Percentiles rank a stretch among this genome's conserved stretches.
These are phyloP conservation scores for Cordyceps cateniannulata DNA, from an alignment of 2,329 filamentous ascomycete genomes.

Conservation along the genomic window DNA sequence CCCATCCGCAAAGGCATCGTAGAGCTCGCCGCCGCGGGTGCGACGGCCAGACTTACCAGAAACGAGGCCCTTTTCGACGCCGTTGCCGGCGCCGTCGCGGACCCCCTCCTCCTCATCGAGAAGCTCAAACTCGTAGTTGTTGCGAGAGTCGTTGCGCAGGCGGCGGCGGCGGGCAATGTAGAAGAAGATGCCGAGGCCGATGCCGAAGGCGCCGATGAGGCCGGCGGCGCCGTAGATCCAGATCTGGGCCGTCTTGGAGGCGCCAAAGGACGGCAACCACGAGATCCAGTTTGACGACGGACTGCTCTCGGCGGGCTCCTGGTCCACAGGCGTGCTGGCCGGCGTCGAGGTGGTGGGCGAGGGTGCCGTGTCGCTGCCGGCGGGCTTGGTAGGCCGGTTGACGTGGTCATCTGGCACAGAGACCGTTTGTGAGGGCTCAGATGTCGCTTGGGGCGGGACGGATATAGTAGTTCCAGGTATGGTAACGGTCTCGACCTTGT, in stretches of 20 bases:
- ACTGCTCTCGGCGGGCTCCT: conserved; percentile 33
- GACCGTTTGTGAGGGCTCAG: conserved; percentile 38
- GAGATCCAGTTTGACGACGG: conserved; percentile 71
- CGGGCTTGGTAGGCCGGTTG: conserved; percentile 52
- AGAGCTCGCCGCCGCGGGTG: conserved; percentile 76
- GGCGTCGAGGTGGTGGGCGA: conserved; percentile 18
- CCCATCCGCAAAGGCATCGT: conserved; percentile 94
- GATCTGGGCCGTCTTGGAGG: conserved; percentile 76
- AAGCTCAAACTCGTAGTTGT: conserved; percentile 91
- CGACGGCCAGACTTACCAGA: conserved; percentile 39
- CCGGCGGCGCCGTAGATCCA: conserved; percentile 88
- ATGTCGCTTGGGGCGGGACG: conserved; percentile 46
- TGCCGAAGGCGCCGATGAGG: conserved; percentile 82
- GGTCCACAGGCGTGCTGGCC: conserved; percentile 24
- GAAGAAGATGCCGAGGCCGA: conserved; percentile 73
- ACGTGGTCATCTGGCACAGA: conserved; percentile 55
- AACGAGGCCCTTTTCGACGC: conserved; percentile 37
- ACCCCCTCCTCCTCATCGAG: conserved; percentile 73
- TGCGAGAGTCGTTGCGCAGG: conserved; percentile 65
- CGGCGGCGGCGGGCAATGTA: conserved; percentile 72
- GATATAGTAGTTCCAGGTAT: conserved; percentile 25
- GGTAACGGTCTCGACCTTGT: conserved; percentile 51
- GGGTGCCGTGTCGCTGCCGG: conserved; percentile 24
- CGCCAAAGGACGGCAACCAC: conserved; percentile 84
- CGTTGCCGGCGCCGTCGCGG: conserved; percentile 54